A percentile compares a stretch with the other conserved stretches of the same genome.
phyloP scores from a whole-genome alignment of 2,329 filamentous ascomycete species.

The Hawksworthiomyces lignivorus region DNA sequence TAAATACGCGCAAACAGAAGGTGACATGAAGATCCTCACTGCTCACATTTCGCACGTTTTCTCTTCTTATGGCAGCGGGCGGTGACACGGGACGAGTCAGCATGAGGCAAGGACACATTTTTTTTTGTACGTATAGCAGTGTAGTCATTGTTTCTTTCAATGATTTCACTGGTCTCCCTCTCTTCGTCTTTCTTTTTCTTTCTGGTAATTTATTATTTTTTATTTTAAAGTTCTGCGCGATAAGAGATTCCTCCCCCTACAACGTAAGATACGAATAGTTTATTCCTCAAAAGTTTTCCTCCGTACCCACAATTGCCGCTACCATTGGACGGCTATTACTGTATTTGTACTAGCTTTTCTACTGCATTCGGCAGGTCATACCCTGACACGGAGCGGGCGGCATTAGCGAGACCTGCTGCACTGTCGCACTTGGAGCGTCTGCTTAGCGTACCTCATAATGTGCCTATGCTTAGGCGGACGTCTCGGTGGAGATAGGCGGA shows the following conservation, averaged over 20 bases:
- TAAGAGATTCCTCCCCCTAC: too few relatives aligned
- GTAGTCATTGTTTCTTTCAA: not conserved
- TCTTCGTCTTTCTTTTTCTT: constrained; percentile 2
- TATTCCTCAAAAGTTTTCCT: not conserved
- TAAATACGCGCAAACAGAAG: too few relatives aligned
- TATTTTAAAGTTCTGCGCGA: too few relatives aligned
- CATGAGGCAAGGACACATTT: not conserved
- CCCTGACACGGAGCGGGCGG: constrained; percentile 6
- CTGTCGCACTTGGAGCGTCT: not conserved
- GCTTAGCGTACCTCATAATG: too few relatives aligned
- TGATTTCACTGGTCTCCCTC: too few relatives aligned
- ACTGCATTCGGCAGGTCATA: constrained; percentile 11
- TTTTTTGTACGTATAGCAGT: not conserved
- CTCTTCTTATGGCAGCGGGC: too few relatives aligned
- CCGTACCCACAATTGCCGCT: constrained; percentile 8
- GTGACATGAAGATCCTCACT: too few relatives aligned
- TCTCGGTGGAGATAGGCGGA: too few relatives aligned
- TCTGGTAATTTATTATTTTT: constrained; percentile 7
- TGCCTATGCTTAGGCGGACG: too few relatives aligned
- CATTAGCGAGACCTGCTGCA: not conserved
- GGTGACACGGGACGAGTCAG: not conserved
- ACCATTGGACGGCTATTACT: constrained; percentile 2
- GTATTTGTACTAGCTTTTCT: not conserved
- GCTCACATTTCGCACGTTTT: too few relatives aligned
- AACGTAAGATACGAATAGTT: too few relatives aligned